Evolutionary conservation across 78 protist genomes (phyloP), one percentile per base, ranked within the genome.

Genomic region (Diacronema lutheri): DNA sequence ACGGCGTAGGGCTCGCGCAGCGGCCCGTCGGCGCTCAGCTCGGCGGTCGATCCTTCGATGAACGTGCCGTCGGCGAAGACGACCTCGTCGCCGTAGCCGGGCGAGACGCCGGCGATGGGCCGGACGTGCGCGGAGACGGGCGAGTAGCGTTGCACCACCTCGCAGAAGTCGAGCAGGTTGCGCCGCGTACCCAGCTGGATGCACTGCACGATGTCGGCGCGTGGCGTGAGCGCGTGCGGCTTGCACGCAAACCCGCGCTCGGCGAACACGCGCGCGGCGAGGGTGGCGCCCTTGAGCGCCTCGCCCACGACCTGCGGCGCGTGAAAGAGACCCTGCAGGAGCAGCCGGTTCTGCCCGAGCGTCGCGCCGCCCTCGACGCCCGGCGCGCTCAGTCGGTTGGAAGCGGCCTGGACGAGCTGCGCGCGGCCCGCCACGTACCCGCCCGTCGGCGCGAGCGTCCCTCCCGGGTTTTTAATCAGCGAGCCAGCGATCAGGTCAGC

Each of bases 311-410:
- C 77, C 56, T 55, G 61, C 9, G 86, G 86, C n/a, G 89, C 89
- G 61, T 62, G 31, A 79, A 86, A 86, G 46, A 86, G 84, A 11
- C 89, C 89, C 81, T 86, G 89, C 60, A 57, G 60, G 64, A 84
- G 56, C 16, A 16, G 11, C 41, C 78, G 89, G 2, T 68, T 86
- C 55, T 57, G 23, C 6, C 90, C 90, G 56, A 86, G 85, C 38
- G 90, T 78, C 41, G 90, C 90, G 40, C 90, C 90, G 29, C 90
- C 90, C 74, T 69, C 85, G 29, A 86, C 90, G 31, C 90, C 90
- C 4, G 90, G 90, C 4, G 81, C 64, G 38, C 73, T 50, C 55
- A 86, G 65, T 33, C 88, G 80, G 35, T 46, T 1, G 12, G 9
- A 0, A 2, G 87, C 87, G 0, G 87, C 87, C 61, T 11, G 38